Conservation (phyloP, 176 grass and related monocot genomes). For the Olyra latifolia region DNA sequence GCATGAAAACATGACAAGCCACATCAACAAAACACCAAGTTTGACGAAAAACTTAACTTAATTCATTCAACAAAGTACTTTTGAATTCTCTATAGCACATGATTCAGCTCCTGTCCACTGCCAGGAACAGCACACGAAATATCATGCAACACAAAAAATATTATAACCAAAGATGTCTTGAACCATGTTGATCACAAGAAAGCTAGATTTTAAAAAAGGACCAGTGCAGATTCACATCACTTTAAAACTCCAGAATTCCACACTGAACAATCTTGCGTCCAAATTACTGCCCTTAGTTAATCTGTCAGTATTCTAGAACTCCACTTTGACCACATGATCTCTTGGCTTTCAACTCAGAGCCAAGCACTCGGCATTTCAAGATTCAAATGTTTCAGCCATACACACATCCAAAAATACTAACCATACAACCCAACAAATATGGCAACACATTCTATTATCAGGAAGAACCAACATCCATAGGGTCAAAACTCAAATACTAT, state of each 20-base stretch:
- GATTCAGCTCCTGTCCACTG: not conserved
- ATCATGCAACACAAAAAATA: not conserved
- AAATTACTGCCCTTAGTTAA: not conserved
- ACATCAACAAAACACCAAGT: not conserved
- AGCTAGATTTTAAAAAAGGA: not conserved
- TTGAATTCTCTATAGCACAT: not conserved
- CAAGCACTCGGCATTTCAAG: not conserved
- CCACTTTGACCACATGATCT: not conserved
- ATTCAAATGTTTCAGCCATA: not conserved
- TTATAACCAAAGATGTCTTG: not conserved
- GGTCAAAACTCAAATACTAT: not conserved
- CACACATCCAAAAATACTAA: not conserved
- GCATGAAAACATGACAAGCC: slow-evolving; percentile 8
- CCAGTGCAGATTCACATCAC: slow-evolving; percentile 4
- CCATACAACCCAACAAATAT: not conserved
- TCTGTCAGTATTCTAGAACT: not conserved
- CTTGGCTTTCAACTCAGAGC: not conserved
- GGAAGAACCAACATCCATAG: not conserved
- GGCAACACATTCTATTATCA: not conserved
- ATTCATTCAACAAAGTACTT: not conserved
- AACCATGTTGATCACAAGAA: slow-evolving; percentile 9
- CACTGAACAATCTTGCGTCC: slow-evolving; percentile 7
- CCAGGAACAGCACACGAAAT: not conserved
- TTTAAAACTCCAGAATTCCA: slow-evolving; percentile 10
- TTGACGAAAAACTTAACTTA: not conserved